phyloP scores from a whole-genome alignment of 345 rosid species.

The Boechera retrofracta region DNA sequence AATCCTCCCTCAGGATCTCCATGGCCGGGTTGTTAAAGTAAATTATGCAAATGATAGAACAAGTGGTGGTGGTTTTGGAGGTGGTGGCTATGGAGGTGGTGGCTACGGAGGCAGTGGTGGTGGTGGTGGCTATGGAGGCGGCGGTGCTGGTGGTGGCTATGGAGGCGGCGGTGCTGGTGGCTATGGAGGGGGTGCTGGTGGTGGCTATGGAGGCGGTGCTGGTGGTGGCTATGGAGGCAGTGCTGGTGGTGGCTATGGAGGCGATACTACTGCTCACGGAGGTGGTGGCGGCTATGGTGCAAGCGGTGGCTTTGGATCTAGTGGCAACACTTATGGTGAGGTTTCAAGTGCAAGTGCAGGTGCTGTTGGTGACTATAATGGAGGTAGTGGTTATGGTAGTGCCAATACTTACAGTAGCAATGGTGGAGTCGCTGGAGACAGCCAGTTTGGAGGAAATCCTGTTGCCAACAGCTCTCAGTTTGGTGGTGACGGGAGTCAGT shows the following conservation, averaged over 20 bases:
- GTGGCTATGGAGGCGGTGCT: constrained; percentile 11
- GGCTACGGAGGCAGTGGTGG: constrained; percentile 36
- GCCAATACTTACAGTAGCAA: constrained; percentile 32
- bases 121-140: constrained; percentile 30
- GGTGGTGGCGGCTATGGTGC: constrained; percentile 41
- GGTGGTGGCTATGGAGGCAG: constrained; percentile 39
- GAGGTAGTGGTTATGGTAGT: constrained; percentile 41
- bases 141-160: constrained; percentile 45
- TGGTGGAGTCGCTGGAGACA: constrained; percentile 37
- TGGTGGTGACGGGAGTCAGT: constrained; percentile 42
- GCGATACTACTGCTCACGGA: constrained; percentile 17
- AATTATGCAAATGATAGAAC: constrained; percentile 78
- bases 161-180: constrained; percentile 34
- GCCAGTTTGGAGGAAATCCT: constrained; percentile 37
- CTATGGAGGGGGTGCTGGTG: constrained; percentile 22
- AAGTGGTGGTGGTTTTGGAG: constrained; percentile 49
- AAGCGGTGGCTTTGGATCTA: constrained; percentile 41
- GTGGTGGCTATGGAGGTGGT: constrained; percentile 15
- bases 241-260: constrained; percentile 34
- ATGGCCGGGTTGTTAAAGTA: constrained; percentile 80
- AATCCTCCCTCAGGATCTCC: constrained; percentile 61
- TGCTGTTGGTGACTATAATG: constrained; percentile 47
- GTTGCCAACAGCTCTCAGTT: constrained; percentile 36
- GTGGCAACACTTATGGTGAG: constrained; percentile 39
- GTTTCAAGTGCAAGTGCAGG: constrained; percentile 39